Base-by-base conservation (phyloP, 2,329 filamentous ascomycete species). In the Aureobasidium subglaciale region DNA sequence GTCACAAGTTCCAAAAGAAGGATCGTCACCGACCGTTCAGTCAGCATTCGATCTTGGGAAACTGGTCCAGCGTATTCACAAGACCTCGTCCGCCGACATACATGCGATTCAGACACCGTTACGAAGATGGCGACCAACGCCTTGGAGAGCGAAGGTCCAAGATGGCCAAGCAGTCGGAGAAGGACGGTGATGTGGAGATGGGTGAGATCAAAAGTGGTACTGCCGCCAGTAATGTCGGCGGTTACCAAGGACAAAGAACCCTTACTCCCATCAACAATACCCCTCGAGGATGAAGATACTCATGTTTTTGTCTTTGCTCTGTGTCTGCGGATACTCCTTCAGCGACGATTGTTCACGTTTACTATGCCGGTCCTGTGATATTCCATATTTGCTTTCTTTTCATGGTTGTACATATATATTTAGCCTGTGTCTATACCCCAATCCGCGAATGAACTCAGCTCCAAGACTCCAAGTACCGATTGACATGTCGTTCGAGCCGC, bases 11-110 rank as follows among this genome's bases (percentile, higher is more conserved):
- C 68, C 76, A 86, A 60, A 95, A 93, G 73, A 86, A 87, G 63
- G 92, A 99, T 68, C 84, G 93, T 11, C 95, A 96, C 71, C 80
- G 91, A 40, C 90, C 93, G 1, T 99, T 95, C 64, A 91, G 84
- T 1, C 90, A 95, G 66, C 85, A 84, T 32, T 86, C 76, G 62
- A 75, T 86, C 45, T 70, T 87, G 65, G 85, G 80, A 65, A 99
- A 99, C 70, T 90, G 88, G 80, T 71, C 88, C 34, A 80, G 85
- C 7, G 90, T 96, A 11, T 76, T 97, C 48, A 86, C 85, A 62
- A 84, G 92, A 46, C 91, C 93, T 11, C 81, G 91, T 18, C 85
- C 90, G 18, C 91, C 92, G 7, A 92, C 88, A 0, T 97, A 96
- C 69, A 83, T 96, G 66, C 81, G 82, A 59, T 96, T 97, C 77